These are phyloP conservation scores for Aureobasidium pullulans DNA, from an alignment of 2,329 filamentous ascomycete species.

Conservation along the genomic window DNA sequence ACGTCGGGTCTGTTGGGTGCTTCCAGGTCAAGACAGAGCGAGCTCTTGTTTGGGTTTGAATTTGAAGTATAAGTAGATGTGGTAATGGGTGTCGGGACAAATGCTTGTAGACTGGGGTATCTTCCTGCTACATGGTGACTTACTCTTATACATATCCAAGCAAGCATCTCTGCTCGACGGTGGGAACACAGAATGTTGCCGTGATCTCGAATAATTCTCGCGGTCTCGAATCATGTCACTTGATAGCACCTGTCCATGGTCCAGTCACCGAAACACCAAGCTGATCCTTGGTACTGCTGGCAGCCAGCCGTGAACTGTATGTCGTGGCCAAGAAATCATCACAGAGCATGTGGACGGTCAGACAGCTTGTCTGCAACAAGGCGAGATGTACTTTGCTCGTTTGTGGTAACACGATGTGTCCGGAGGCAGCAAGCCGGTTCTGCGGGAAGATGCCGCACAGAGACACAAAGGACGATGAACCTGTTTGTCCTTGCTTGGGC, in stretches of 20 bases:
- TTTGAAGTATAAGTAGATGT: too few species aligned
- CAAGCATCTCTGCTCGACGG: background rate
- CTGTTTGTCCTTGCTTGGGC: constrained; percentile 7
- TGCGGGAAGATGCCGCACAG: background rate
- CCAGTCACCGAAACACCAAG: background rate
- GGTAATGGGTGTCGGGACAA: too few species aligned
- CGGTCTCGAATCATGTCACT: background rate
- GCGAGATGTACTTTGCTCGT: background rate
- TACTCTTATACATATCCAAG: background rate
- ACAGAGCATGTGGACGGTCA: background rate
- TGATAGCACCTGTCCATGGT: background rate
- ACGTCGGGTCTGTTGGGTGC: background rate
- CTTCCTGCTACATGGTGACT: background rate
- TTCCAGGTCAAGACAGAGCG: background rate
- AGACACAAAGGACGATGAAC: background rate
- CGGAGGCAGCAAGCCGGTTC: background rate
- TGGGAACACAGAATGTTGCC: background rate
- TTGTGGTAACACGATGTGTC: background rate
- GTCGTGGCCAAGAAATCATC: background rate
- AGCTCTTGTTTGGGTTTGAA: too few species aligned
- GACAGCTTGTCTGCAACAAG: constrained; percentile 4
- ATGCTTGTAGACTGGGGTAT: background rate
- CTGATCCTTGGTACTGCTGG: background rate
- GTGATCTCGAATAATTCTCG: background rate
- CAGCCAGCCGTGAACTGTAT: background rate